Evolutionary conservation across 2,329 filamentous ascomycete genomes (phyloP).

Genomic region (Talaromyces pinophilus): DNA sequence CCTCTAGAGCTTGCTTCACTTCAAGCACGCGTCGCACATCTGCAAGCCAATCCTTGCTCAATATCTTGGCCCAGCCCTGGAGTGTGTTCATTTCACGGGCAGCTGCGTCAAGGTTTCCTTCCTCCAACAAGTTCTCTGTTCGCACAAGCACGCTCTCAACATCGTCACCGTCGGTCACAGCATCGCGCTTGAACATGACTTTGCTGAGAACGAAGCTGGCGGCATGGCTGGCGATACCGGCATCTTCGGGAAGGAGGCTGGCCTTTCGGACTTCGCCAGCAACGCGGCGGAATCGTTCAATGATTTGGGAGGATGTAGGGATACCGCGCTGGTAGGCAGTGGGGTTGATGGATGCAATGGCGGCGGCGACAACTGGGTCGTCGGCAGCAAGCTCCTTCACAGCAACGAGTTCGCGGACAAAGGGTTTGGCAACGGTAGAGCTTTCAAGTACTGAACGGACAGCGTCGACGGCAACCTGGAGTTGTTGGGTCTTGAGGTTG

Average conservation of each 20-base stretch:
- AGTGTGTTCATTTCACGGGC: conserved; percentile 94
- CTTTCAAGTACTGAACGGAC: conserved; percentile 81
- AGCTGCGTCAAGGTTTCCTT: conserved; percentile 87
- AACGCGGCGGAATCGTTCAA: conserved; percentile 94
- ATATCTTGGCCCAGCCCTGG: conserved; percentile 89
- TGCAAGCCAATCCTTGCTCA: conserved; percentile 89
- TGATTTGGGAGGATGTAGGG: conserved; percentile 77
- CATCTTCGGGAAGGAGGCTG: conserved; percentile 85
- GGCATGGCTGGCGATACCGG: conserved; percentile 90
- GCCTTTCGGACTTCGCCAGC: conserved; percentile 93
- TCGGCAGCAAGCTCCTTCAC: conserved; percentile 87
- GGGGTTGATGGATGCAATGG: conserved; percentile 95
- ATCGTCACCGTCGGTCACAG: conserved; percentile 77
- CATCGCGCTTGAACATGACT: conserved; percentile 93
- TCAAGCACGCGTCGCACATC: conserved; percentile 92
- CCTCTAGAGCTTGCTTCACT: conserved; percentile 93
- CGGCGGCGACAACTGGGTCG: conserved; percentile 84
- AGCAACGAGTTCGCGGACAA: conserved; percentile 88
- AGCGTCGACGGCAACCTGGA: conserved; percentile 92
- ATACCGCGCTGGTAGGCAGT: conserved; percentile 90
- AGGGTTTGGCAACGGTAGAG: conserved; percentile 73
- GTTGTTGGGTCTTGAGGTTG: conserved; percentile 91
- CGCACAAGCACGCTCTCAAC: conserved; percentile 91
- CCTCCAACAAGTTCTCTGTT: conserved; percentile 86
- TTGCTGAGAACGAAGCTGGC: conserved; percentile 89